Base-by-base conservation (phyloP, 352 stramenopile genomes). In the Thalassiosira livingstoniorum region DNA sequence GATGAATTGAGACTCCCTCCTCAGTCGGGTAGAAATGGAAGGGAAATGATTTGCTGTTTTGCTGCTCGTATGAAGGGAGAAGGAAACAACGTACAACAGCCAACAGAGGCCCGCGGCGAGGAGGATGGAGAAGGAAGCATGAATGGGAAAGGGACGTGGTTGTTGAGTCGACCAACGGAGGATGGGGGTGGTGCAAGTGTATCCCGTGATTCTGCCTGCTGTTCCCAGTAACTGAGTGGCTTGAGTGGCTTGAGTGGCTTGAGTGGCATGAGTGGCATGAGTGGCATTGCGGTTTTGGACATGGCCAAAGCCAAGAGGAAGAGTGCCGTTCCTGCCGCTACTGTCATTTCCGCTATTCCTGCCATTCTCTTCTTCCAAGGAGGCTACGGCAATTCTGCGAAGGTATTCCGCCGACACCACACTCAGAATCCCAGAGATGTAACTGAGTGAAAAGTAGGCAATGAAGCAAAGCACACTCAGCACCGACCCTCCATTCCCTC, bases 11-110 rank as follows among this genome's bases (percentile, higher is more conserved):
- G 62, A 68, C 45, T 75, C 45, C 54, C 74, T 80, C 34, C 27
- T 74, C 10, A 54, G 35, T 32, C 54, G 74, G 27, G 15, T 58
- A 27, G 51, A n/a, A 23, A 27, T 57, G 34, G 2, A 27, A 65
- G 57, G 15, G 18, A 27, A 11, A 34, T 27, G 34, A 32, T 27
- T 25, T 60, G 51, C 11, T 47, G 72, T 15, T 53, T 39, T 13
- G 21, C 47, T 31, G 23, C 54, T 54, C 21, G 74, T 67, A 27
- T 71, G 45, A 60, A 85, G 64, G 15, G 71, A 75, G 47, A 85
- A 82, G n/a, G 78, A 82, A 4, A 76, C 21, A 5, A 82, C 61
- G 61, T 85, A 82, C 15, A 85, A 68, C 15, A 78, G 53, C 15
- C 67, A 74, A 66, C 64, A 77, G 1, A 76, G 15, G 31, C 42